These are phyloP conservation scores for Limtongia smithiae DNA, from an alignment of 805 yeast genomes.

Conservation along the genomic window DNA sequence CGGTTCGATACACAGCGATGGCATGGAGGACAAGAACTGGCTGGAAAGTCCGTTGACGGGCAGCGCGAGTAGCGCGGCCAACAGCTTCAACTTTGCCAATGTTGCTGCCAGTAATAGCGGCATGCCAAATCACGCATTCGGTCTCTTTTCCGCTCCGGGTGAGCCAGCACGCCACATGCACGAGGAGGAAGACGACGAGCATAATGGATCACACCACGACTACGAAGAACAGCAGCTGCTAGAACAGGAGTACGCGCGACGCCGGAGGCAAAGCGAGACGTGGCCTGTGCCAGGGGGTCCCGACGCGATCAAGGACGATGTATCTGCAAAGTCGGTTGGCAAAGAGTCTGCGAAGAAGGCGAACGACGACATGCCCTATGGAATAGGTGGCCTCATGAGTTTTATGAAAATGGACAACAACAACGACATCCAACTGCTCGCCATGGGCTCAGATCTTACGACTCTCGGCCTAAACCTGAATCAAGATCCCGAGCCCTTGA, in stretches of 20 bases:
- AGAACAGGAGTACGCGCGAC: constrained; percentile 14
- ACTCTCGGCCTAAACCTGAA: constrained; percentile 62
- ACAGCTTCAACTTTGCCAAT: too few relatives aligned
- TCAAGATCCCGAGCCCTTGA: constrained; percentile 43
- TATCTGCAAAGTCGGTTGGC: background rate
- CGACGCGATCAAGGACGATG: background rate
- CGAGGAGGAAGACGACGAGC: background rate
- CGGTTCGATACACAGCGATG: constrained; percentile 2
- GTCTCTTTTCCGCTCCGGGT: too few relatives aligned
- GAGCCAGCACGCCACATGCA: background rate
- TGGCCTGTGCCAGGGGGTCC: constrained; percentile 1
- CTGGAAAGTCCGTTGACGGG: background rate
- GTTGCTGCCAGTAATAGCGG: background rate
- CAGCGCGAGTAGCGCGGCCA: too few relatives aligned
- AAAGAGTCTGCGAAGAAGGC: constrained; percentile 14
- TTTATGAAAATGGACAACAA: constrained; percentile 59
- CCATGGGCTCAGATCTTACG: constrained; percentile 71
- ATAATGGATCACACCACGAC: constrained; percentile 5
- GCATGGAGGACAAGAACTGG: constrained; percentile 13
- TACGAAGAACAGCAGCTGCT: constrained; percentile 11
- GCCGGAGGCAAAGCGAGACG: constrained; percentile 3
- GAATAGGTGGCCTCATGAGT: constrained; percentile 60
- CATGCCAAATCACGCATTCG: too few relatives aligned
- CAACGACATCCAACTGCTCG: constrained; percentile 59
- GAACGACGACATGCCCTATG: constrained; percentile 58